Percentiles rank a stretch among this genome's conserved stretches.
Evolutionary conservation across 495 filamentous ascomycete species (phyloP).

Genomic region (Parachaetomium inaequale): DNA sequence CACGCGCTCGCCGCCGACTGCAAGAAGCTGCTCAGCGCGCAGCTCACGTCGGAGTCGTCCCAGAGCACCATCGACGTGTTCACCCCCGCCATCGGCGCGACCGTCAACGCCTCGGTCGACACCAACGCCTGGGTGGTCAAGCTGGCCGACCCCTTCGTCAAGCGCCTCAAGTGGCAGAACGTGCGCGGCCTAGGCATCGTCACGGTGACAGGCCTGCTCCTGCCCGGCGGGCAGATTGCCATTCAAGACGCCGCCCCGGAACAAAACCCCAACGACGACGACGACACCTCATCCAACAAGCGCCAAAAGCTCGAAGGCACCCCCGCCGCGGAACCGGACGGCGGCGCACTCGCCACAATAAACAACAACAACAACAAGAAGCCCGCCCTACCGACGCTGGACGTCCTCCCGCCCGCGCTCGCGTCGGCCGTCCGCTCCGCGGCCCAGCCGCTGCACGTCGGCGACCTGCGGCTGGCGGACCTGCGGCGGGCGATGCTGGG

Average conservation of each 20-base stretch:
- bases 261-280: conserved; percentile 29
- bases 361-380: neutral
- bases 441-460: conserved; percentile 88
- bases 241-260: conserved; percentile 53
- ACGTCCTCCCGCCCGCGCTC: conserved; percentile 72
- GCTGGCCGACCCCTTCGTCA: conserved; percentile 75
- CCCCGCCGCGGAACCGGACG: neutral
- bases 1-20: conserved; percentile 73
- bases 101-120: conserved; percentile 88
- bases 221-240: conserved; percentile 40
- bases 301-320: conserved; percentile 28
- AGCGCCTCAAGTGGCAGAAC: conserved; percentile 88
- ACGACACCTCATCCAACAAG: conserved; percentile 26
- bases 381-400: conserved; percentile 58
- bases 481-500: conserved; percentile 77
- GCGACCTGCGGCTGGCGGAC: conserved; percentile 86
- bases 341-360: neutral
- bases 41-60: conserved; percentile 40
- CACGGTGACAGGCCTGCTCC: conserved; percentile 67
- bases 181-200: conserved; percentile 86
- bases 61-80: conserved; percentile 59
- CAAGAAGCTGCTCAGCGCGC: conserved; percentile 63
- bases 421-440: conserved; percentile 71
- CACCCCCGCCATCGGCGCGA: conserved; percentile 66
- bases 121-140: conserved; percentile 97